A percentile compares a stretch with the other conserved stretches of the same genome.
These are phyloP conservation scores for Schizopora paradoxa DNA, from an alignment of 1,284 basidiomycete genomes.

Conservation along the genomic window DNA sequence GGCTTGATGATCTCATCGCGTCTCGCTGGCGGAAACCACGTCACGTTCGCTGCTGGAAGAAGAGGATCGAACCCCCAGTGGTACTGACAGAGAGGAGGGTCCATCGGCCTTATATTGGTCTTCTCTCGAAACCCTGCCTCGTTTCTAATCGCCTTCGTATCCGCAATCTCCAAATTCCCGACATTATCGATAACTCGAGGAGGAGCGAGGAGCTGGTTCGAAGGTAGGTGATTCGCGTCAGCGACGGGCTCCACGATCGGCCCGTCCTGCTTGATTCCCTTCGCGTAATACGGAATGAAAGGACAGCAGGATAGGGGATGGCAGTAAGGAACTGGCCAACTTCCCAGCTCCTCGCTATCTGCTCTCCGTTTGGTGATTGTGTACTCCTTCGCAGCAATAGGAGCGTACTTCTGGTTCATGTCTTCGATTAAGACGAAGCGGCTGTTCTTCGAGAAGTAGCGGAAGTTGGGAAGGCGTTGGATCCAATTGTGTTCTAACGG, in stretches of 20 bases:
- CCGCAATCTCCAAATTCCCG: constrained; percentile 83
- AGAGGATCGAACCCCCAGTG: too few species aligned
- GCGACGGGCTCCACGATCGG: constrained; percentile 43
- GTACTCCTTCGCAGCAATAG: constrained; percentile 66
- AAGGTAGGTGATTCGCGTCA: constrained; percentile 61
- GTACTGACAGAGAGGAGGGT: too few species aligned
- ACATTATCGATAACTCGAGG: constrained; percentile 98
- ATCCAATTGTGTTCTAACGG: constrained; percentile 84
- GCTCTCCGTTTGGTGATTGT: constrained; percentile 43
- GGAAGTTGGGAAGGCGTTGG: constrained; percentile 81
- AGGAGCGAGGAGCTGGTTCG: constrained; percentile 78
- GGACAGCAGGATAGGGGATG: constrained; percentile 67
- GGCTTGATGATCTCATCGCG: constrained; percentile 86
- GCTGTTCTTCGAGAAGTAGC: constrained; percentile 79
- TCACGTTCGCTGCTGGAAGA: too few species aligned
- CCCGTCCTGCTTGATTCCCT: constrained; percentile 47
- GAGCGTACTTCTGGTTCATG: constrained; percentile 71
- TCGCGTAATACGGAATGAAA: constrained; percentile 67
- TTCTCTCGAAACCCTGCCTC: constrained; percentile 42
- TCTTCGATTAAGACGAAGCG: constrained; percentile 92
- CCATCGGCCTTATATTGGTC: constrained; percentile 19
- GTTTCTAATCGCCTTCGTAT: constrained; percentile 82
- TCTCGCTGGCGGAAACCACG: constrained; percentile 67
- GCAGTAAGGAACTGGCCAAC: constrained; percentile 70
- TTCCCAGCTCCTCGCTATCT: constrained; percentile 44